Conservation (phyloP, 1,284 basidiomycete species). For the Marasmius oreades region DNA sequence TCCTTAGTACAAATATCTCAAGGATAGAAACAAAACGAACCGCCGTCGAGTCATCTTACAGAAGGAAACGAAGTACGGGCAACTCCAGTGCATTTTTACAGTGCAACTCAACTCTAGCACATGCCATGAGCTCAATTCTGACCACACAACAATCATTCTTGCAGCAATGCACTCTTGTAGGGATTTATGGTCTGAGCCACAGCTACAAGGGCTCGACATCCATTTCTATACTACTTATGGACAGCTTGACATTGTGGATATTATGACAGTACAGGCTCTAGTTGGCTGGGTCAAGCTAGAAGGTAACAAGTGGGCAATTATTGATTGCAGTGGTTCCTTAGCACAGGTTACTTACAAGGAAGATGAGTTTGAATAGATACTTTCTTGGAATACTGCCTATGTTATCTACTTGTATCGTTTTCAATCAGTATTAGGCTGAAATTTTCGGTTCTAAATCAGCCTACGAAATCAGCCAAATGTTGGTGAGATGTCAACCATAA, state of each 20-base stretch:
- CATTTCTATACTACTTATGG: slow-evolving; percentile 15
- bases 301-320: background rate
- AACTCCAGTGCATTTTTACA: slow-evolving; percentile 19
- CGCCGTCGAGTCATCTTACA: background rate
- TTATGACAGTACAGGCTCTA: slow-evolving; percentile 18
- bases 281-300: slow-evolving; percentile 14
- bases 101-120: slow-evolving; percentile 7
- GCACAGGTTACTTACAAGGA: too few relatives aligned
- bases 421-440: too few relatives aligned
- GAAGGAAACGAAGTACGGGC: slow-evolving; percentile 19
- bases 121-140: slow-evolving; percentile 6
- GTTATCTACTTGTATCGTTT: too few relatives aligned
- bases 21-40: background rate
- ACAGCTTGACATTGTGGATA: slow-evolving; percentile 17
- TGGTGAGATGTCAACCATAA: too few relatives aligned
- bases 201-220: slow-evolving; percentile 16
- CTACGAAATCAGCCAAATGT: too few relatives aligned
- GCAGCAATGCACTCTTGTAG: slow-evolving; percentile 1
- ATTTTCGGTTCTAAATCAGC: too few relatives aligned
- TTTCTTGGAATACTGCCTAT: too few relatives aligned
- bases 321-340: background rate
- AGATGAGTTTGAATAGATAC: too few relatives aligned
- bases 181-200: background rate
- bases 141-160: slow-evolving; percentile 3
- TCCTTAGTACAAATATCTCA: too few relatives aligned